Evolutionary conservation across 352 stramenopile species (phyloP).

Genomic region (Phytophthora agathidicida): DNA sequence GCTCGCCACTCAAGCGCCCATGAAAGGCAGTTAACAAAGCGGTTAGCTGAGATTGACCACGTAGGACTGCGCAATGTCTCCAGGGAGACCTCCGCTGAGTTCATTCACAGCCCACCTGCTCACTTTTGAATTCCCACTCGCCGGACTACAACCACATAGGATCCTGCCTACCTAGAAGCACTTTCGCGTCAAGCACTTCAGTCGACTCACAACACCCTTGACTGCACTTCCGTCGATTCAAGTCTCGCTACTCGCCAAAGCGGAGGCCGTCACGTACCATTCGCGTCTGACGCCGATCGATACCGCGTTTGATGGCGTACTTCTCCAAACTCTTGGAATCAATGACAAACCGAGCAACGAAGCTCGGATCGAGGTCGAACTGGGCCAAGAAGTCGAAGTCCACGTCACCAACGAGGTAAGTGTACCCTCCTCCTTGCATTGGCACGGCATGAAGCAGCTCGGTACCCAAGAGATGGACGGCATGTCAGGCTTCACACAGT

Average conservation of each 20-base stretch:
- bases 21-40: too few relatives aligned
- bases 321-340: constrained; percentile 14
- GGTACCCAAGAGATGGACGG: constrained; percentile 40
- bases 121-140: too few relatives aligned
- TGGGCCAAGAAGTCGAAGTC: constrained; percentile 34
- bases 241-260: not conserved
- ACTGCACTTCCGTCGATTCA: not conserved
- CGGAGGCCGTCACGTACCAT: constrained; percentile 13
- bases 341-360: constrained; percentile 20
- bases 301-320: constrained; percentile 28
- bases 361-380: constrained; percentile 22
- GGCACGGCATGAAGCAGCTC: constrained; percentile 41
- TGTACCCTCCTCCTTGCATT: constrained; percentile 31
- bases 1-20: too few relatives aligned
- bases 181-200: not conserved
- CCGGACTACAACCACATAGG: too few relatives aligned
- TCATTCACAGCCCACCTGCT: too few relatives aligned
- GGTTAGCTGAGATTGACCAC: too few relatives aligned
- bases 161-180: too few relatives aligned
- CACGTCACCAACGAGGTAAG: constrained; percentile 31
- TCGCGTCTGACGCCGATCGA: constrained; percentile 20
- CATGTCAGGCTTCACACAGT: constrained; percentile 39
- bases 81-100: too few relatives aligned
- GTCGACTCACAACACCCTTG: not conserved
- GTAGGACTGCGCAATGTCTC: too few relatives aligned